Conservation (phyloP, 495 filamentous ascomycete species). For the Trichoderma virens region DNA sequence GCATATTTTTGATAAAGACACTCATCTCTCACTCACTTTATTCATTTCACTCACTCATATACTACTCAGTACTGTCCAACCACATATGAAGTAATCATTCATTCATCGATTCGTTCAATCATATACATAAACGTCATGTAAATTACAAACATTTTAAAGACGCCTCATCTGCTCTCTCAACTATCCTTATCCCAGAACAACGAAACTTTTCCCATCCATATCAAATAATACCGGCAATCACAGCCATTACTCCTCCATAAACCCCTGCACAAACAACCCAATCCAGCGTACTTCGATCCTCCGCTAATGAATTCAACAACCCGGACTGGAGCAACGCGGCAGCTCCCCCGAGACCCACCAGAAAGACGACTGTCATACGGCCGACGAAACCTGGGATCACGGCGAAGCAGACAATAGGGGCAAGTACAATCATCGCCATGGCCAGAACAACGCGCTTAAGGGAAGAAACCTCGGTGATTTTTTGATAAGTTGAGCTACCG, state of each 20-base stretch:
- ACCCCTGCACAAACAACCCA: conserved; percentile 28
- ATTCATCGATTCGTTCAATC: neutral
- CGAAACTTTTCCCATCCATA: neutral
- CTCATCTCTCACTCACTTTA: neutral
- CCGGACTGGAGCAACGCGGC: conserved; percentile 25
- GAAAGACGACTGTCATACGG: conserved; percentile 42
- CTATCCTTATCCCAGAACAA: neutral
- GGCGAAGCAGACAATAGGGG: conserved; percentile 53
- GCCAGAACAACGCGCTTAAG: conserved; percentile 39
- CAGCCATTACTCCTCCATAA: conserved; percentile 37
- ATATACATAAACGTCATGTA: neutral
- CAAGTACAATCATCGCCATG: conserved; percentile 45
- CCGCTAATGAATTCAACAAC: conserved; percentile 17
- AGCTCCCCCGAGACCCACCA: conserved; percentile 26
- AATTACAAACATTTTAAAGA: conserved; percentile 13
- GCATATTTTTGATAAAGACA: neutral
- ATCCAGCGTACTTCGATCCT: conserved; percentile 16
- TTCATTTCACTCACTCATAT: neutral
- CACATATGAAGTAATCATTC: neutral
- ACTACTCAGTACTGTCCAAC: too few relatives aligned
- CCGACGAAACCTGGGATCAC: conserved; percentile 47
- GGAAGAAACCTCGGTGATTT: conserved; percentile 7
- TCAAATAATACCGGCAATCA: conserved; percentile 20
- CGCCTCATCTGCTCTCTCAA: neutral
- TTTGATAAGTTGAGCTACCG: conserved; percentile 14